Conservation (phyloP, 257 asterid species). For the Solanum dulcamara region DNA sequence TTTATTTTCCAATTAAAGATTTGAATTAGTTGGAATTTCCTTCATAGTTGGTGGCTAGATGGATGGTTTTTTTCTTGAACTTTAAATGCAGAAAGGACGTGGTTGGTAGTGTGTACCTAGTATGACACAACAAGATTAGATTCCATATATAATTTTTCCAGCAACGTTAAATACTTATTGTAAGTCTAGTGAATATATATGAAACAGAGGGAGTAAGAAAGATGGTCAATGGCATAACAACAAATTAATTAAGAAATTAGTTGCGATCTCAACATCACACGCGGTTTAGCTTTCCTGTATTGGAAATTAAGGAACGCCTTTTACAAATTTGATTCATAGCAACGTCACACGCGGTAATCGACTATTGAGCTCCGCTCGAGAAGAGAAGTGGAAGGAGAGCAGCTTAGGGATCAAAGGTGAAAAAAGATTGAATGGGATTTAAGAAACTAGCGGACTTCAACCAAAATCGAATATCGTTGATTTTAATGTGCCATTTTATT, state of each 20-base stretch:
- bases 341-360: neutral
- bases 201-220: neutral
- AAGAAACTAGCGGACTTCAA: neutral
- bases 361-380: neutral
- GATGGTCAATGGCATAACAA: neutral
- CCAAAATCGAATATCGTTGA: neutral
- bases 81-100: neutral
- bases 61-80: neutral
- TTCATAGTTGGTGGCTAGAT: neutral
- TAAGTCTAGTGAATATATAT: neutral
- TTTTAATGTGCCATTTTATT: neutral
- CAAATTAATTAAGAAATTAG: neutral
- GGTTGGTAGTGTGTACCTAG: neutral
- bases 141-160: neutral
- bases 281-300: neutral
- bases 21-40: neutral
- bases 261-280: neutral
- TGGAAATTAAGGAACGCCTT: neutral
- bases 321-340: neutral
- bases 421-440: neutral
- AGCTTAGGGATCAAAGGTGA: neutral
- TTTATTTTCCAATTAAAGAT: neutral
- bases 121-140: neutral
- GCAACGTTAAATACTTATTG: neutral
- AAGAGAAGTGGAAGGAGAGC: too few species aligned